Evolutionary conservation across 2,329 filamentous ascomycete genomes (phyloP), one percentile per base, ranked within the genome.

Genomic region (Arthrobotrys pseudoclavata): DNA sequence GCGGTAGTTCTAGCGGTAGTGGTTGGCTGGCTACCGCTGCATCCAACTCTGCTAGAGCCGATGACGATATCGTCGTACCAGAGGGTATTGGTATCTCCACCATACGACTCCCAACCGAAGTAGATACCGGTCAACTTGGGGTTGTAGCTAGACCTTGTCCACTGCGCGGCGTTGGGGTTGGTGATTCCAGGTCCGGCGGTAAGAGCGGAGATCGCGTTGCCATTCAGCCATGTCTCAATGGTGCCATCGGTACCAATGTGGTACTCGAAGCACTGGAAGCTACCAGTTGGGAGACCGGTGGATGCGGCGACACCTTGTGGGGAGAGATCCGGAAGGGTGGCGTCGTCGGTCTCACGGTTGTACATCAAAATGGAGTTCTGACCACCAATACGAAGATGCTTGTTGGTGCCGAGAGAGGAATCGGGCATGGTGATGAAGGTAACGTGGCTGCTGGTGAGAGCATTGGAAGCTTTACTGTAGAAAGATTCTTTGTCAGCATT

Each of bases 401-500:
- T 89, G 67, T 86, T 86, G 52, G 82, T 82, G 75, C 86, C 87
- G 76, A 88, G 87, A 1, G 87, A 84, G 0, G 87, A 84, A 83
- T 90, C 88, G 1, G 88, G 86, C 87, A 90, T 89, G 20, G 88
- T 89, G 83, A 90, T 89, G 84, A 90, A 90, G 55, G 87, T 86
- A 78, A 90, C 87, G 83, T 90, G 88, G 20, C 86, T 85, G 82
- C 86, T 85, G 5, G 87, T 89, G n/a, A 90, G 83, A 69, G 88
- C 86, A 79, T 86, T 88, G 61, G 86, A 84, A 1, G 87, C 85
- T 83, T 89, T 88, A 61, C 88, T 89, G 61, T 5, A 81, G 70
- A 50, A 64, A 18, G 24, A 76, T 37, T 12, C 3, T 12, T 69
- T 66, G 47, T 84, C 71, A 83, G 80, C 9, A 77, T 60, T 60